These are phyloP conservation scores for Amphicarpaea edgeworthii DNA, from an alignment of 306 rosid species.

Conservation along the genomic window DNA sequence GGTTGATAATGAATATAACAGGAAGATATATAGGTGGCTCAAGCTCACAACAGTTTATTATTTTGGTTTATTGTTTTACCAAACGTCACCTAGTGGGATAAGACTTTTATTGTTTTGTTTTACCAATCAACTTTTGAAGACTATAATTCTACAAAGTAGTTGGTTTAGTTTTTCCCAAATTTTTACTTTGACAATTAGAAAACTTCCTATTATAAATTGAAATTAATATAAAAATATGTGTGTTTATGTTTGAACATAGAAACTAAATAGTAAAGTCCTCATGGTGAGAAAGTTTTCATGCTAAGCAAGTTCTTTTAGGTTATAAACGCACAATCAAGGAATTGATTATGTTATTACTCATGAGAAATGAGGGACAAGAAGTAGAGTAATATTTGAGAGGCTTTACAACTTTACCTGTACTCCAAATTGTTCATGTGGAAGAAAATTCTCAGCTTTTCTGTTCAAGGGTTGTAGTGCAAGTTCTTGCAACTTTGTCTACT, in stretches of 20 bases:
- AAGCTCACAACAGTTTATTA: neutral
- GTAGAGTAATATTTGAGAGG: neutral
- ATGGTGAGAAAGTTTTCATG: neutral
- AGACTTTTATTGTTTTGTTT: neutral
- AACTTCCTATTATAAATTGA: neutral
- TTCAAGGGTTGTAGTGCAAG: neutral
- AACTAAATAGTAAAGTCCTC: neutral
- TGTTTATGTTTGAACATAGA: neutral
- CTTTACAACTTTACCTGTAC: neutral
- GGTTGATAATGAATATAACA: neutral
- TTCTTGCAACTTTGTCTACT: neutral
- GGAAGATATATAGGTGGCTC: neutral
- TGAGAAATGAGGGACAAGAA: neutral
- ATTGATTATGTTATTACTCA: neutral
- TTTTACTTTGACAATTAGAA: neutral
- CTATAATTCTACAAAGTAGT: neutral
- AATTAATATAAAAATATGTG: neutral
- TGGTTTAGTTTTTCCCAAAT: neutral
- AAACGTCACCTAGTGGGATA: neutral
- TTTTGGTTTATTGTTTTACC: neutral
- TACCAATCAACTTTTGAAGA: neutral
- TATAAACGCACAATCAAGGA: neutral
- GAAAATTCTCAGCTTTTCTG: neutral
- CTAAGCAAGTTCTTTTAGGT: neutral
- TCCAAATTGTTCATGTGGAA: too few species aligned